Percentiles rank a stretch among this genome's conserved stretches.
These are phyloP conservation scores for Moricandia arvensis DNA, from an alignment of 345 rosid species.

Conservation along the genomic window DNA sequence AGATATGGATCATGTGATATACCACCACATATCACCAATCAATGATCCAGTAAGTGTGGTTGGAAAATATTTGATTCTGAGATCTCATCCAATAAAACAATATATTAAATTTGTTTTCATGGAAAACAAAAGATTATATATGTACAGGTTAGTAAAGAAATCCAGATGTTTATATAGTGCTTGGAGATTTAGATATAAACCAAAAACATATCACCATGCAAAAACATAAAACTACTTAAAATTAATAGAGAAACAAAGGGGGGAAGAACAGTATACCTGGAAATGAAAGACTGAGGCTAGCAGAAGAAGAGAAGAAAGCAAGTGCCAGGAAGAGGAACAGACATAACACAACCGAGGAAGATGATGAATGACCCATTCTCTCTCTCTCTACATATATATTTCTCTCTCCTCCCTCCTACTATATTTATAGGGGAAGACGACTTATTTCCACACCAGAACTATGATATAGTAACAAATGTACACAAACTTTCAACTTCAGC, in stretches of 20 bases:
- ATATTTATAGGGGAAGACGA: no score
- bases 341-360: conserved; percentile 29
- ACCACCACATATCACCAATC: conserved; percentile 2
- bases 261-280: conserved; percentile 37
- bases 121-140: neutral
- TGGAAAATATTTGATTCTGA: neutral
- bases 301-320: conserved; percentile 42
- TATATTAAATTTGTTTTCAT: neutral
- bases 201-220: neutral
- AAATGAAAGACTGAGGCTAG: conserved; percentile 38
- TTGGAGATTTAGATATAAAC: neutral
- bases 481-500: no score
- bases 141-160: neutral
- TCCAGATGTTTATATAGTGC: neutral
- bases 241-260: neutral
- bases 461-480: no score
- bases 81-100: neutral
- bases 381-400: neutral
- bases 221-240: neutral
- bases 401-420: neutral
- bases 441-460: no score
- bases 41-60: conserved; percentile 8
- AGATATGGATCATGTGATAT: conserved; percentile 11
- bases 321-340: conserved; percentile 32
- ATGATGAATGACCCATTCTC: conserved; percentile 40